Evolutionary conservation across 2,329 filamentous ascomycete genomes (phyloP), one percentile per base, ranked within the genome.

Genomic region (Apiospora pterosperma): DNA sequence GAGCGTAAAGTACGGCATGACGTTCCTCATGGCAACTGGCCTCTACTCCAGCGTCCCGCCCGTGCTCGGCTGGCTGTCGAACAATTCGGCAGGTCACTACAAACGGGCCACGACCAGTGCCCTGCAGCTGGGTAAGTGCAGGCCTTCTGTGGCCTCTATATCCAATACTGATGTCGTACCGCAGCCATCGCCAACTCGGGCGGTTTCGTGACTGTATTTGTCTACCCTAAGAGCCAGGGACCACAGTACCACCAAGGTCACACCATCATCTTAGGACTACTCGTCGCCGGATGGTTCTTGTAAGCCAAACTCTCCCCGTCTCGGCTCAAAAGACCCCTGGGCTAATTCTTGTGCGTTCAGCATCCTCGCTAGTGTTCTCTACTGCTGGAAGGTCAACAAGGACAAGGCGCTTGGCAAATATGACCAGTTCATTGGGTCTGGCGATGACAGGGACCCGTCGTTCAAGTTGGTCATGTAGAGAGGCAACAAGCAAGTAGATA

Each of bases 61-160:
- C 21, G 84, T 90, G 3, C 76, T 91, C 11, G 88, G 84, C 1
- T 91, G 88, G 88, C 85, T 88, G 67, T 85, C 85, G 2, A 90
- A 90, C 72, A 91, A 91, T 72, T 88, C 84, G 0, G 87, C 88
- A 0, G 88, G 86, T 0, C 89, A 92, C 71, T 91, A 91, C 71
- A 92, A 91, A 74, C 79, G 89, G 16, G 89, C 90, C 0, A 91
- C 89, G 0, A 89, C 88, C 0, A 85, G 85, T 1, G 89, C 85
- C 0, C 70, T 91, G 69, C 88, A 91, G 74, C 78, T 91, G 31
- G 58, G 58, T 60, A 39, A 38, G 58, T 25, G 19, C 34, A 7
- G 10, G 5, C 4, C 11, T 2, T 3, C 4, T 3, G 2, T 12
- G 19, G 14, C 12, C 14, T 16, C 10, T 36, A 7, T 5, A 6